These are phyloP conservation scores for Cytospora piceae DNA, from an alignment of 2,329 filamentous ascomycete species.

Conservation along the genomic window DNA sequence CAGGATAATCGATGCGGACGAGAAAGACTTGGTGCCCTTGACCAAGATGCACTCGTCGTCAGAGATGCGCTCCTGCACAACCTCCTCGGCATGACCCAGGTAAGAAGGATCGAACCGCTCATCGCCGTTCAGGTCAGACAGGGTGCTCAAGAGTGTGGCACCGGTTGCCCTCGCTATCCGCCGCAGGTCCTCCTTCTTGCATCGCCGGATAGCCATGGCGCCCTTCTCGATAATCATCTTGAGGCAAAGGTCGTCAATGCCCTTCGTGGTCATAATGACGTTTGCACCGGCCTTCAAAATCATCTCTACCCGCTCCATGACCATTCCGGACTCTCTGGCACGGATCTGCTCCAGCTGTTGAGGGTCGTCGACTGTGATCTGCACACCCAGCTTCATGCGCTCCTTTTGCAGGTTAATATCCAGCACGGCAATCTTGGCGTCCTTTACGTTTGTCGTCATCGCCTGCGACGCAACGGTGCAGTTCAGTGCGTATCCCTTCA, in stretches of 20 bases:
- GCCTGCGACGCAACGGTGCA: constrained; percentile 98
- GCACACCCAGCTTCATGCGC: constrained; percentile 97
- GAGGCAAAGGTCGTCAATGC: constrained; percentile 93
- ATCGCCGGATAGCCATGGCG: constrained; percentile 92
- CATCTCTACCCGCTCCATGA: constrained; percentile 93
- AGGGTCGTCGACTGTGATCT: constrained; percentile 97
- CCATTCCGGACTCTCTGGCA: constrained; percentile 87
- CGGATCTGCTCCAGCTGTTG: constrained; percentile 97
- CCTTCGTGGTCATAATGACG: constrained; percentile 95
- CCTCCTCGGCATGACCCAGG: constrained; percentile 90
- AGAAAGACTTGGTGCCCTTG: constrained; percentile 93
- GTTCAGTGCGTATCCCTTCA: constrained; percentile 97
- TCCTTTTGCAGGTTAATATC: constrained; percentile 99
- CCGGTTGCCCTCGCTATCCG: constrained; percentile 96
- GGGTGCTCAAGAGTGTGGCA: constrained; percentile 86
- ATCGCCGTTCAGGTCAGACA: constrained; percentile 96
- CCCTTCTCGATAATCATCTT: constrained; percentile 95
- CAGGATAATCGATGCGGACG: constrained; percentile 93
- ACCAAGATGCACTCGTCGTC: constrained; percentile 98
- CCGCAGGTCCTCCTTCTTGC: constrained; percentile 97
- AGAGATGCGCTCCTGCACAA: constrained; percentile 97
- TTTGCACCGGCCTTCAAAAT: constrained; percentile 97
- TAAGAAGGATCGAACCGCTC: constrained; percentile 93
- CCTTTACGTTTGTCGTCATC: constrained; percentile 89
- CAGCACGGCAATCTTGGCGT: constrained; percentile 94